Conservation (phyloP, 2,329 filamentous ascomycete species). For the Thielaviopsis punctulata region DNA sequence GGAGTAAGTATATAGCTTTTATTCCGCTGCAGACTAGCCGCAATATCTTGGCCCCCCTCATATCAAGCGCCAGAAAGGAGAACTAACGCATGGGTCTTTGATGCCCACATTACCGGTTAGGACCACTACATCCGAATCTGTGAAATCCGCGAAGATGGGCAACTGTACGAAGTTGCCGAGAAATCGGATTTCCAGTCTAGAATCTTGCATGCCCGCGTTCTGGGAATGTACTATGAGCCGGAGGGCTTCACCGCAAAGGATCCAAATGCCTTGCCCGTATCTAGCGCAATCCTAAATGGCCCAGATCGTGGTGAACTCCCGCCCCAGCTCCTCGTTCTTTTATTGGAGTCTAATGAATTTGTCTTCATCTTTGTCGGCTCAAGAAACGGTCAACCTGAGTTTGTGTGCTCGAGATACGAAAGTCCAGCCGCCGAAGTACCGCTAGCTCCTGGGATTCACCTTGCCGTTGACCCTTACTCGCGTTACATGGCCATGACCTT, state of each 20-base stretch:
- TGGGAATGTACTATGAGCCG: conserved; percentile 30
- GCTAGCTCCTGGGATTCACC: conserved; percentile 43
- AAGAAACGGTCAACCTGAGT: conserved; percentile 33
- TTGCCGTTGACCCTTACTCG: conserved; percentile 65
- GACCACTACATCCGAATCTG: conserved; percentile 68
- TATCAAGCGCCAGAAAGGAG: too few relatives aligned
- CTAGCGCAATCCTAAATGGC: conserved; percentile 5
- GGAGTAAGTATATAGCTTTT: conserved; percentile 36
- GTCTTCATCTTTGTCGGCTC: conserved; percentile 56
- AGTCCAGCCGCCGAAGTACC: conserved; percentile 33
- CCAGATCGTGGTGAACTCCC: conserved; percentile 29
- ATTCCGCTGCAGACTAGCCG: too few relatives aligned
- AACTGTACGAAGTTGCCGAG: conserved; percentile 56
- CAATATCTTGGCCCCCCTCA: too few relatives aligned
- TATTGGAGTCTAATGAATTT: conserved; percentile 54
- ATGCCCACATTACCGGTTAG: conserved; percentile 21
- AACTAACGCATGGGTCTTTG: not conserved
- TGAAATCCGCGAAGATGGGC: conserved; percentile 51
- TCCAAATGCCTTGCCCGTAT: not conserved
- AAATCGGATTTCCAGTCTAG: conserved; percentile 63
- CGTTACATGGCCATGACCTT: conserved; percentile 53
- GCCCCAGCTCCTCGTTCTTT: conserved; percentile 65
- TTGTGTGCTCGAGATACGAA: conserved; percentile 41
- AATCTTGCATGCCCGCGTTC: conserved; percentile 62
- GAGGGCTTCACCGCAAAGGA: not conserved